These are phyloP conservation scores for Gyromitra esculenta DNA, from an alignment of 2,329 filamentous ascomycete species.

Conservation along the genomic window DNA sequence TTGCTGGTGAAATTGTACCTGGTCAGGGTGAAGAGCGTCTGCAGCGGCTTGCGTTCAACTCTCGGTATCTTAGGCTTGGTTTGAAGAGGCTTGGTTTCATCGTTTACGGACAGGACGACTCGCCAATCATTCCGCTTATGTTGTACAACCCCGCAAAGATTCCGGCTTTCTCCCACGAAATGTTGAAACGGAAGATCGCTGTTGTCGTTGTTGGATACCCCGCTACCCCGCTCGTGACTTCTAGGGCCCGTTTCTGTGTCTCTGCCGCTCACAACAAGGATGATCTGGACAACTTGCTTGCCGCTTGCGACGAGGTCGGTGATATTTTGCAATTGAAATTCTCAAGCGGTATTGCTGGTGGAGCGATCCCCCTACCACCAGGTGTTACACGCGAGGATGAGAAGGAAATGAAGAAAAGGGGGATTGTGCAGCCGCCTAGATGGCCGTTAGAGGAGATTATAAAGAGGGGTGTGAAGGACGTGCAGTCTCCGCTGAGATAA, in stretches of 20 bases:
- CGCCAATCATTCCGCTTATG: conserved; percentile 91
- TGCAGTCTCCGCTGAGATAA: conserved; percentile 76
- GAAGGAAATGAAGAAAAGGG: conserved; percentile 69
- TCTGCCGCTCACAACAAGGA: conserved; percentile 98
- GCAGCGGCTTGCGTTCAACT: conserved; percentile 97
- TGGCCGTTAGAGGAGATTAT: conserved; percentile 83
- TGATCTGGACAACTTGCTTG: conserved; percentile 87
- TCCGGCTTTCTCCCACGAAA: conserved; percentile 96
- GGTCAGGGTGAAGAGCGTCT: conserved; percentile 95
- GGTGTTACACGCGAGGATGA: conserved; percentile 77
- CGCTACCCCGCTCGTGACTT: conserved; percentile 92
- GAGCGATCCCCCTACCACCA: conserved; percentile 78
- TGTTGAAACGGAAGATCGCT: conserved; percentile 97
- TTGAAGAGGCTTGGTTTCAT: conserved; percentile 97
- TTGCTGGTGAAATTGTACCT: conserved; percentile 84
- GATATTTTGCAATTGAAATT: conserved; percentile 95
- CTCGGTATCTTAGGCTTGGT: conserved; percentile 94
- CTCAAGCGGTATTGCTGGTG: conserved; percentile 93
- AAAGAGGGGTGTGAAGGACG: conserved; percentile 76
- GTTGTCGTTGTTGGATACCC: conserved; percentile 98
- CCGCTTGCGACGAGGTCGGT: conserved; percentile 91
- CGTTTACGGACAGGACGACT: conserved; percentile 96
- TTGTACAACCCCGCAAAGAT: conserved; percentile 99
- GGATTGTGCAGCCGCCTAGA: conserved; percentile 71
- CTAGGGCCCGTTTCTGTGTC: conserved; percentile 93